phyloP scores from a whole-genome alignment of 2,329 filamentous ascomycete species.

The Dactylella cylindrospora region DNA sequence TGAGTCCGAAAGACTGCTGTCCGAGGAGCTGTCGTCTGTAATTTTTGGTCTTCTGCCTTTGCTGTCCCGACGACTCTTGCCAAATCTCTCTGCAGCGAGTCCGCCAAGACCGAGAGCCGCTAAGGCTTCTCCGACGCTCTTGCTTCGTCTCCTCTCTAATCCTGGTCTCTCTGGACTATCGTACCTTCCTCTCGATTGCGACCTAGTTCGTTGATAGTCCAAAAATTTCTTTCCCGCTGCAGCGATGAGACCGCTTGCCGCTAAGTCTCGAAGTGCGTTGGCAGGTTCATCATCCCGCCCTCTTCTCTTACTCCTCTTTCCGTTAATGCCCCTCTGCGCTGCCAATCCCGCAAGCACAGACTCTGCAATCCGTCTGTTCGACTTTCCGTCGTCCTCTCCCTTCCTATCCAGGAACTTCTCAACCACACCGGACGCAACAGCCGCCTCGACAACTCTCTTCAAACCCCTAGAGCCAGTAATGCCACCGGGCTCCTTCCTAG shows the following conservation, averaged over 20 bases:
- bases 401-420: constrained; percentile 37
- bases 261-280: constrained; percentile 22
- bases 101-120: constrained; percentile 30
- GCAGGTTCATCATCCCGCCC: constrained; percentile 13
- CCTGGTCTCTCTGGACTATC: constrained; percentile 27
- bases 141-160: constrained; percentile 22
- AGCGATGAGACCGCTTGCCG: constrained; percentile 26
- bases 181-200: constrained; percentile 25
- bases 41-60: background rate
- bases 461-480: constrained; percentile 35
- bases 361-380: constrained; percentile 31
- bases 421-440: constrained; percentile 31
- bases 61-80: constrained; percentile 24
- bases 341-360: constrained; percentile 34
- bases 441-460: constrained; percentile 33
- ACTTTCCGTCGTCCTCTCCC: constrained; percentile 25
- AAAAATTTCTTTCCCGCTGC: constrained; percentile 41
- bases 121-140: constrained; percentile 15
- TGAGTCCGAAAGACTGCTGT: constrained; percentile 38
- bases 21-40: constrained; percentile 18
- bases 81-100: constrained; percentile 29
- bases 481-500: constrained; percentile 36
- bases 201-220: constrained; percentile 32
- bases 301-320: constrained; percentile 10
- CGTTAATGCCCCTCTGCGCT: constrained; percentile 30